Base-by-base conservation (phyloP, 306 rosid species). In the Datisca glomerata region DNA sequence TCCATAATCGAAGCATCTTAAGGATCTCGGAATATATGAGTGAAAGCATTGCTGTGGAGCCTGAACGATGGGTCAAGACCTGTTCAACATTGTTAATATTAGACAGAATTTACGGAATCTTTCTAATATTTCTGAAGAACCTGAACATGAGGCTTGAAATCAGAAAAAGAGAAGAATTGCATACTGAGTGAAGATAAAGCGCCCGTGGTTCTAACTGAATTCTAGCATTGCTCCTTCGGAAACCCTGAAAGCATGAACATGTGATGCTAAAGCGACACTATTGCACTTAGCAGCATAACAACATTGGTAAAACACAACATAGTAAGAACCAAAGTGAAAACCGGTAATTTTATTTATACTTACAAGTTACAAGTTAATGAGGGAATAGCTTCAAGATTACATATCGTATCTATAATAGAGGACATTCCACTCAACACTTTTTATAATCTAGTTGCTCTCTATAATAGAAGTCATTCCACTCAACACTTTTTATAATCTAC, bases 41-140 rank as follows among this genome's bases (percentile, higher is more conserved):
- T 6, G 93, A 78, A 43, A 83, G 77, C 78, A 83, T 67, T 52
- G 89, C 79, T 16, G 72, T 53, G 21, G 93, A 80, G 49, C 91
- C 97, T 14, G 85, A 67, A 40, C 95, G 86, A 53, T 89, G 93
- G 15, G 95, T 80, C 86, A 89, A 76, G 69, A 83, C 94, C 94
- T 85, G 76, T 47, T 55, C 66, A 51, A n/a, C n/a, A n/a, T n/a
- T 48, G 21, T 47, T 16, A 40, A 45, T 54, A 59, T 18, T 24
- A 41, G 69, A 62, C 31, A 50, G 35, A 34, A 36, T 22, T 22
- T 34, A n/a, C 21, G 33, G 2, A 33, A 19, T 8, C 13, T 5
- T 15, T 50, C n/a, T 21, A 37, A 1, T 23, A 33, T 16, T 34
- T 14, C 16, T n/a, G 2, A 37, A 50, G 14, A 51, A 35, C 5